Evolutionary conservation across 23 red algal species (phyloP).

Genomic region (Gracilaria gracilis): DNA sequence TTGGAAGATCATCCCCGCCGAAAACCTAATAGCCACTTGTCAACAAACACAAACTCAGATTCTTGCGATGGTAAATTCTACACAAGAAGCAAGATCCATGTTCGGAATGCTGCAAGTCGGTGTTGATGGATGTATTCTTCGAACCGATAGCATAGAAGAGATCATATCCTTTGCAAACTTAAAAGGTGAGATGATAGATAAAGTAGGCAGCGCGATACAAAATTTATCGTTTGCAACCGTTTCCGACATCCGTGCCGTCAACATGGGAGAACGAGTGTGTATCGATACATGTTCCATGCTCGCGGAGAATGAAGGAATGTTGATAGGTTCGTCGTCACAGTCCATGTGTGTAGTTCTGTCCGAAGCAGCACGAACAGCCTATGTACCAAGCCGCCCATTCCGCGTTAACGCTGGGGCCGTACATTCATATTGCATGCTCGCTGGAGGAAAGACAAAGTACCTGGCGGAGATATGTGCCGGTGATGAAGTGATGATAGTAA

Average conservation of each 20-base stretch:
- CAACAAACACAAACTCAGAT: constrained; percentile 42
- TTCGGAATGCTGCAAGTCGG: constrained; percentile 75
- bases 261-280: constrained; percentile 80
- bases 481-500: constrained; percentile 65
- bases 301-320: constrained; percentile 65
- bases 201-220: background rate
- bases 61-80: constrained; percentile 44
- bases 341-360: constrained; percentile 63
- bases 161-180: constrained; percentile 59
- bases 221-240: constrained; percentile 45
- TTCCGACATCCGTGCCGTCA: constrained; percentile 13
- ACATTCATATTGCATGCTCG: constrained; percentile 70
- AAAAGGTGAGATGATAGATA: constrained; percentile 50
- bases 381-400: constrained; percentile 79
- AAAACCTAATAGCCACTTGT: constrained; percentile 74
- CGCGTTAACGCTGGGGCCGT: constrained; percentile 81
- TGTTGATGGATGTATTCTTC: constrained; percentile 70
- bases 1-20: constrained; percentile 78
- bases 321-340: constrained; percentile 76
- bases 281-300: constrained; percentile 77
- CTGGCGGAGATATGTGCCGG: constrained; percentile 68
- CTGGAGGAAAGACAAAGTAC: constrained; percentile 73
- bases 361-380: constrained; percentile 66
- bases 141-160: constrained; percentile 23
- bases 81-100: constrained; percentile 72